phyloP scores from a whole-genome alignment of 352 stramenopile genomes.

The Phytophthora boehmeriae region DNA sequence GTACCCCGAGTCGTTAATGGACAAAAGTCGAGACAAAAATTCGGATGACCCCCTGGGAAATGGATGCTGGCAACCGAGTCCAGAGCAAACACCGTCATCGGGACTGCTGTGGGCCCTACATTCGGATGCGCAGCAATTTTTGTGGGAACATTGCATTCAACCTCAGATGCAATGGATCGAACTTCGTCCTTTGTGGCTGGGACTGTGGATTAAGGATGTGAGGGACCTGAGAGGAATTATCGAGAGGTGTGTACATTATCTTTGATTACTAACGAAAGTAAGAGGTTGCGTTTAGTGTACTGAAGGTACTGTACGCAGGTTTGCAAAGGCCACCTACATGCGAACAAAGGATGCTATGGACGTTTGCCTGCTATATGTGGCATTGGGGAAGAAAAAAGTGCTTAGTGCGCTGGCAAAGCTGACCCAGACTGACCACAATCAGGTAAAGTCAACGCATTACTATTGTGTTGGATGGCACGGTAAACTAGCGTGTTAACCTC shows the following conservation, averaged over 20 bases:
- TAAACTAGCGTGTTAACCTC: background rate
- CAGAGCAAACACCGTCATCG: slow-evolving; percentile 71
- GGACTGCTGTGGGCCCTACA: slow-evolving; percentile 82
- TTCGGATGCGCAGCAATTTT: slow-evolving; percentile 80
- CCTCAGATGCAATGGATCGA: slow-evolving; percentile 65
- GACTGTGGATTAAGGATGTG: slow-evolving; percentile 82
- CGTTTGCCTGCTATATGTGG: slow-evolving; percentile 77
- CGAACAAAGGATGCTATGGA: slow-evolving; percentile 75
- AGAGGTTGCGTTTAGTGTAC: background rate
- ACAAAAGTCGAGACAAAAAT: slow-evolving; percentile 26
- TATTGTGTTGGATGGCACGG: background rate
- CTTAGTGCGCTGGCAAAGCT: slow-evolving; percentile 76
- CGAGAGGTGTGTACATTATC: slow-evolving; percentile 46
- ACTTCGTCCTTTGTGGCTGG: slow-evolving; percentile 72
- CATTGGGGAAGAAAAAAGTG: slow-evolving; percentile 82
- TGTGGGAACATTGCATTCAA: slow-evolving; percentile 71
- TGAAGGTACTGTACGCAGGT: slow-evolving; percentile 27
- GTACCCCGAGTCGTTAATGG: slow-evolving; percentile 14
- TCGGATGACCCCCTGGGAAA: slow-evolving; percentile 25
- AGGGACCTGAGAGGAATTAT: slow-evolving; percentile 70
- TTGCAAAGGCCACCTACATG: slow-evolving; percentile 73
- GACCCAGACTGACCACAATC: slow-evolving; percentile 70
- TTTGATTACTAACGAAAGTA: background rate
- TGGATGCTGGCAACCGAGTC: slow-evolving; percentile 19
- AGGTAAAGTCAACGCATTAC: slow-evolving; percentile 39